These are phyloP conservation scores for Nicotiana knightiana DNA, from an alignment of 257 asterid species.

Conservation along the genomic window DNA sequence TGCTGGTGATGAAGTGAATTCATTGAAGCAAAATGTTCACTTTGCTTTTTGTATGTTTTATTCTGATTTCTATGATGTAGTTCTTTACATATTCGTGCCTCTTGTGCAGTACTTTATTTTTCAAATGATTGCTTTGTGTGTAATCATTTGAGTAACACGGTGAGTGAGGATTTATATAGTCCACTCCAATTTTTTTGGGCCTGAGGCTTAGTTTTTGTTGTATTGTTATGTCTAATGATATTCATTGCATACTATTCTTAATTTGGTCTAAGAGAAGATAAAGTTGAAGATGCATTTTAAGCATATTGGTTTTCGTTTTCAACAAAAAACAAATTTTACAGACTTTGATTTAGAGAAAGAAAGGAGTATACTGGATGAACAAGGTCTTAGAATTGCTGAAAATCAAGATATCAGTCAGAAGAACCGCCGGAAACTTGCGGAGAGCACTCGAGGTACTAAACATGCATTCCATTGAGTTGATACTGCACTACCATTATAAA, in stretches of 20 bases:
- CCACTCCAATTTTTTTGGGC: too few species aligned
- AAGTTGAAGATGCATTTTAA: constrained; percentile 1
- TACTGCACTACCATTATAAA: background rate
- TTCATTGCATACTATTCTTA: background rate
- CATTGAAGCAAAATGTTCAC: background rate
- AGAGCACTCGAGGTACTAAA: constrained; percentile 83
- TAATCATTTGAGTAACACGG: too few species aligned
- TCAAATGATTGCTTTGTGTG: background rate
- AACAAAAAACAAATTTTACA: constrained; percentile 17
- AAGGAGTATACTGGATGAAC: constrained; percentile 75
- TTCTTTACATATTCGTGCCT: background rate
- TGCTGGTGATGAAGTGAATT: background rate
- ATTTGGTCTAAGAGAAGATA: background rate
- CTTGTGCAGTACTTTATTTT: background rate
- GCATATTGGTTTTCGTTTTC: background rate
- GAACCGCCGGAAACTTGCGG: constrained; percentile 94
- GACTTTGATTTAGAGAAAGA: constrained; percentile 95
- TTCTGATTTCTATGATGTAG: background rate
- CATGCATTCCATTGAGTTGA: background rate
- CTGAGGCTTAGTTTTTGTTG: too few species aligned
- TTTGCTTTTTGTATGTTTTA: background rate
- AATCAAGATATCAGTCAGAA: constrained; percentile 96
- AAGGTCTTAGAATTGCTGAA: constrained; percentile 91
- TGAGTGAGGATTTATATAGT: too few species aligned
- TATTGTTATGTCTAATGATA: background rate